Conservation (phyloP, 179 eudicot genomes). For the Patellifolia procumbens region DNA sequence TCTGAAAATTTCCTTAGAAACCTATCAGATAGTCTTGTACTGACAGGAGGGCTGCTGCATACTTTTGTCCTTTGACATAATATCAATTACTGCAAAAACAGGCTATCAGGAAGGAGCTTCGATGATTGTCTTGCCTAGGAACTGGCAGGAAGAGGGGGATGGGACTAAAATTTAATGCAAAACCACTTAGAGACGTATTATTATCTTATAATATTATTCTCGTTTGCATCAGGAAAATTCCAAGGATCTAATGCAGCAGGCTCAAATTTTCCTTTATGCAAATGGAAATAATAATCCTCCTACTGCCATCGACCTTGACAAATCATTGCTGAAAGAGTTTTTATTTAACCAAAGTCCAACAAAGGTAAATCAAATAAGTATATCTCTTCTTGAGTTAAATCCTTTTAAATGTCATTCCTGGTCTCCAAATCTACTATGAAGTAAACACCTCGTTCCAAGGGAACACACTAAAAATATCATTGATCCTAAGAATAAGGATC, state of each 20-base stretch:
- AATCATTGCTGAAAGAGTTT: slow-evolving; percentile 65
- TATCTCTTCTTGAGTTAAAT: neutral
- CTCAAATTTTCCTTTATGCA: slow-evolving; percentile 71
- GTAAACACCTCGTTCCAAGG: neutral
- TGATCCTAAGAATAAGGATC: neutral
- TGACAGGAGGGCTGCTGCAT: neutral
- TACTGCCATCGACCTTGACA: slow-evolving; percentile 83
- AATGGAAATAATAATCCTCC: slow-evolving; percentile 80
- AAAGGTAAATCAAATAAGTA: slow-evolving; percentile 69
- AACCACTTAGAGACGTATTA: neutral
- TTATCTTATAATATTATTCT: neutral
- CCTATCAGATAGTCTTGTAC: neutral
- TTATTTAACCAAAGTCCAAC: slow-evolving; percentile 88
- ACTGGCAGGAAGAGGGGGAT: too few species aligned
- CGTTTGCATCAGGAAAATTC: slow-evolving; percentile 54
- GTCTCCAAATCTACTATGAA: neutral
- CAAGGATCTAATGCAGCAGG: slow-evolving; percentile 65
- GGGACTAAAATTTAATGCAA: neutral
- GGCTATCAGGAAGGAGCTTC: neutral
- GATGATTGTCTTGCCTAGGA: too few species aligned
- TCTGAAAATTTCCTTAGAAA: neutral
- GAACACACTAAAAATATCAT: too few species aligned
- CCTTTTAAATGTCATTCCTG: neutral
- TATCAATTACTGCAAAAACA: neutral
- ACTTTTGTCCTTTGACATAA: neutral